Evolutionary conservation across 2,329 filamentous ascomycete species (phyloP), one percentile per base, ranked within the genome.

Genomic region (Chaetoscypha palmicola): DNA sequence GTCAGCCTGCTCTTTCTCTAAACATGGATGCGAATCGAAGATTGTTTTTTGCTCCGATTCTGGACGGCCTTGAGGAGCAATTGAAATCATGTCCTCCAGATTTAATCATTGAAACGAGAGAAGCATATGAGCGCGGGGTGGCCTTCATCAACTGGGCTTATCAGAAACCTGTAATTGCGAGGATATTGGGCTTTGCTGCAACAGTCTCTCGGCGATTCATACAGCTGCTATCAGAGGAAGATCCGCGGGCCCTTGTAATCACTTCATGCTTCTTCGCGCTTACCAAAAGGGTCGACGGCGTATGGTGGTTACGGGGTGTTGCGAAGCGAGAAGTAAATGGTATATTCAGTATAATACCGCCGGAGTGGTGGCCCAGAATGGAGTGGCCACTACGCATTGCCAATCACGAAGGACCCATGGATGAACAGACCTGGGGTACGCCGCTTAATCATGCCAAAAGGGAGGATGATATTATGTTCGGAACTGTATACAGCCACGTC

Each of bases 251-350:
- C 10, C 40, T 61, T 28, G 53, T 60, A 2, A 60, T 61, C 11
- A 44, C 49, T 11, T 42, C 56, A 19, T 61, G 58, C 40, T 61
- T 58, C 46, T 61, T 60, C 41, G 58, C 58, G 3, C 46, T 60
- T 37, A 61, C 55, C 3, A 57, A 50, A 23, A 47, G 53, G 4
- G 48, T 55, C 4, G 58, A 61, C 36, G 52, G 56, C 43, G 56
- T 58, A 1, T 87, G 83, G 83, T 87, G 83, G 82, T 66, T 86
- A 21, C 71, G 78, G 16, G 79, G 81, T 30, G 80, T 83, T 55
- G 74, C 80, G 5, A 72, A 74, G 12, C 73, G 77, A 43, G 77
- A 86, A 54, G 76, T 86, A 12, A 73, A 77, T 58, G 79, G 81
- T 4, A 60, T 62, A 10, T 48, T 51, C n/a, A 45, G 44, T 10